phyloP scores from a whole-genome alignment of 306 rosid genomes.

The Acacia acuminata region DNA sequence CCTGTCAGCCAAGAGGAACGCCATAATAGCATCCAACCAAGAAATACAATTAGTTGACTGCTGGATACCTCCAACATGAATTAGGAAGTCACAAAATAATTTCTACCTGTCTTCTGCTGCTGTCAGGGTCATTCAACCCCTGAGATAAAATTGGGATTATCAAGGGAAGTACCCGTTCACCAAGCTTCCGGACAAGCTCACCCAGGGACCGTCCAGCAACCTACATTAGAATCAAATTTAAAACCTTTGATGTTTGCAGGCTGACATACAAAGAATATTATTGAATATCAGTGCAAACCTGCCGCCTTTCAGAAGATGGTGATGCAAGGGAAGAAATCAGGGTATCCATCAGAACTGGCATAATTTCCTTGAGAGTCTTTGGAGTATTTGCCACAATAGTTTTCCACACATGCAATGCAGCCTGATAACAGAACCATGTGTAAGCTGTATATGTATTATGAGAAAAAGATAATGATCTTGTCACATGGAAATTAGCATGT shows the following conservation, averaged over 20 bases:
- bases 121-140: slow-evolving; percentile 71
- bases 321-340: slow-evolving; percentile 96
- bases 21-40: slow-evolving; percentile 27
- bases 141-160: slow-evolving; percentile 91
- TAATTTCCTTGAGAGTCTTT: slow-evolving; percentile 90
- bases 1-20: slow-evolving; percentile 49
- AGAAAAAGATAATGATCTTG: not conserved
- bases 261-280: slow-evolving; percentile 1
- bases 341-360: slow-evolving; percentile 97
- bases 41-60: slow-evolving; percentile 2
- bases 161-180: slow-evolving; percentile 94
- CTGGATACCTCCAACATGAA: not conserved
- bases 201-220: slow-evolving; percentile 98
- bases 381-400: slow-evolving; percentile 98
- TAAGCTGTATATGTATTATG: not conserved
- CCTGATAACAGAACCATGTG: slow-evolving; percentile 49
- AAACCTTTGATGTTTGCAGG: slow-evolving; percentile 8
- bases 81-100: not conserved
- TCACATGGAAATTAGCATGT: not conserved
- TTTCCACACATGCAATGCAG: slow-evolving; percentile 99
- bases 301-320: slow-evolving; percentile 90
- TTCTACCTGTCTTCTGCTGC: slow-evolving; percentile 90
- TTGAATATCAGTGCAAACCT: slow-evolving; percentile 49
- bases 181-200: slow-evolving; percentile 98
- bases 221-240: slow-evolving; percentile 43